Base-by-base conservation (phyloP, 2,329 filamentous ascomycete species). In the Onygena corvina region DNA sequence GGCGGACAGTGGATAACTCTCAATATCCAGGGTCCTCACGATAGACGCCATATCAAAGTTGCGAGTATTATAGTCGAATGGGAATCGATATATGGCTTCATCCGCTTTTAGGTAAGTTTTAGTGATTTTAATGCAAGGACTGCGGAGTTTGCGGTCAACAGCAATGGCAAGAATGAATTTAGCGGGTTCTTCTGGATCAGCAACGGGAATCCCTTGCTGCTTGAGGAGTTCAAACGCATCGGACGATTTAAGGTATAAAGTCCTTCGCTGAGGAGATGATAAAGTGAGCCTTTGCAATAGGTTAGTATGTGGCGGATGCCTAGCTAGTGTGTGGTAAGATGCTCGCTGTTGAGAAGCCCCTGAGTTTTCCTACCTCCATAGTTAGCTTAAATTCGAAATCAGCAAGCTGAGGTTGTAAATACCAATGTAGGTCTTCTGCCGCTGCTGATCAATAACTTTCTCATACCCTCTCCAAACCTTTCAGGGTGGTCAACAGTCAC, bases 401-500 rank as follows among this genome's bases (percentile, higher is more conserved):
- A 31, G 36, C 33, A 29, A 53, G 29, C 14, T 11, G 21, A 2
- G 8, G 5, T 8, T 6, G 2, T 14, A 29, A 20, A 29, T 42
- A 42, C 38, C 21, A 4, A 33, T 4, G 50, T 50, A 8, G 54
- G 52, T 9, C 52, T 52, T 60, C 50, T 67, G 56, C 54, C 67
- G n/a, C 59, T 60, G 11, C 56, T 65, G 12, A 63, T 65, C 3
- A 88, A 67, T 11, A 84, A 67, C 2, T 68, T 66, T 61, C 80
- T 83, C 72, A 89, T 78, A 0, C 77, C 76, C 16, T 74, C 68
- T 0, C 85, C 85, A 53, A 90, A 84, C 53, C 84, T 80, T 45
- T 84, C 81, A 0, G 85, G 85, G 59, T 89, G 84, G 52, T 84
- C 78, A 2, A 88, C 80, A 64, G 89, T 79, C 0, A 75, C 76